A percentile compares a stretch with the other conserved stretches of the same genome.
Evolutionary conservation across 2,329 filamentous ascomycete species (phyloP).

Genomic region (Grosmannia penicillata): DNA sequence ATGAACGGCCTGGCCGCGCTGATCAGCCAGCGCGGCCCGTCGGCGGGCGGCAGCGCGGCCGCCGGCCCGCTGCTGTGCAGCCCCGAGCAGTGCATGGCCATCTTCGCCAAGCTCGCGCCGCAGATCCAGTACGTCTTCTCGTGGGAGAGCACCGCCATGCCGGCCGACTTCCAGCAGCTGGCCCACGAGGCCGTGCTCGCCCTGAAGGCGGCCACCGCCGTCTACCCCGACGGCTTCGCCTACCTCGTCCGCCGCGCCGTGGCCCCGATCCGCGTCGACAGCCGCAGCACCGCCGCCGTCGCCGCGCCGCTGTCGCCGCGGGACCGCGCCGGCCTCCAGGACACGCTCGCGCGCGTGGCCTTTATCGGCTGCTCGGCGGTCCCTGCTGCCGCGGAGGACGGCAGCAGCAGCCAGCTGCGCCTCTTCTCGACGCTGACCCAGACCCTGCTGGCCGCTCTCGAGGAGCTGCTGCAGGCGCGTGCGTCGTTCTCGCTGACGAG

Average conservation of each 20-base stretch:
- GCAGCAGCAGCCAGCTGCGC: slow-evolving; percentile 8
- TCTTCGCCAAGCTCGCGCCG: slow-evolving; percentile 12
- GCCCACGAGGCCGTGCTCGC: slow-evolving; percentile 10
- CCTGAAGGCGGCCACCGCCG: slow-evolving; percentile 4
- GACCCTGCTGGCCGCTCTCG: slow-evolving; percentile 17
- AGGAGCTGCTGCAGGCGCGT: slow-evolving; percentile 19
- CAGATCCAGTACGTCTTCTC: slow-evolving; percentile 1
- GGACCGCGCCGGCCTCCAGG: slow-evolving; percentile 13
- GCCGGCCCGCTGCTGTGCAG: slow-evolving; percentile 17
- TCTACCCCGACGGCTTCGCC: slow-evolving; percentile 6
- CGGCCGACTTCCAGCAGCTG: slow-evolving; percentile 1
- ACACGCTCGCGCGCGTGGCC: slow-evolving; percentile 28
- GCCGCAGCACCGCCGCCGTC: no score
- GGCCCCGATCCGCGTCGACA: not conserved
- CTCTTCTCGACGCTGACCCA: slow-evolving; percentile 11
- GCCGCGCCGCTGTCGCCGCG: not conserved
- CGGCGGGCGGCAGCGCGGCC: not conserved
- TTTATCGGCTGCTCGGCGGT: slow-evolving; percentile 33
- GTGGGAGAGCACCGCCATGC: not conserved
- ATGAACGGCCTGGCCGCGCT: slow-evolving; percentile 31
- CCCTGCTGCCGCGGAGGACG: slow-evolving; percentile 9
- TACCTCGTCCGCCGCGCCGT: slow-evolving; percentile 3
- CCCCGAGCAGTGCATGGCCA: slow-evolving; percentile 12
- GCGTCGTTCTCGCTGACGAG: slow-evolving; percentile 20
- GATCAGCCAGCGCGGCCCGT: slow-evolving; percentile 22